Percentiles rank a stretch among this genome's conserved stretches.
Conservation (phyloP, 2,329 filamentous ascomycete species). For the Colletotrichum coccodes region DNA sequence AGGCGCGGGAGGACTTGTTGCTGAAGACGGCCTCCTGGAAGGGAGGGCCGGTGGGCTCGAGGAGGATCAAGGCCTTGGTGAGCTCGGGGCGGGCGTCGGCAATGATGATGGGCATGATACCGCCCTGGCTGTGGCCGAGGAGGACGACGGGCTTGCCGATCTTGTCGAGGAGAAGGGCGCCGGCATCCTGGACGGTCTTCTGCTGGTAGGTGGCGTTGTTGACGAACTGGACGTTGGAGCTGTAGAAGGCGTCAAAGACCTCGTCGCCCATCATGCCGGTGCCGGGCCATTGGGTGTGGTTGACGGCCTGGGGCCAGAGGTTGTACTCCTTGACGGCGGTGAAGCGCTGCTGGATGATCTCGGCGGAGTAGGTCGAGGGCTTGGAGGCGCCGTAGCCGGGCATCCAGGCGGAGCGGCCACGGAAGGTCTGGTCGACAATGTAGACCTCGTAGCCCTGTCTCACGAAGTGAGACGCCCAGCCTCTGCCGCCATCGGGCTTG, state of each 20-base stretch:
- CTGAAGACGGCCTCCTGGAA: constrained; percentile 54
- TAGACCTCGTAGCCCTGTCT: constrained; percentile 57
- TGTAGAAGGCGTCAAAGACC: constrained; percentile 53
- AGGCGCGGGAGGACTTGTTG: constrained; percentile 47
- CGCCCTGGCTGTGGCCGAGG: constrained; percentile 58
- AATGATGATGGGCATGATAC: constrained; percentile 51
- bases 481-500: constrained; percentile 56
- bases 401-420: constrained; percentile 55
- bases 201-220: constrained; percentile 47
- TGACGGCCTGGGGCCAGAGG: constrained; percentile 50
- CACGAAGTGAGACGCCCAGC: constrained; percentile 60
- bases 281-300: constrained; percentile 56
- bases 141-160: constrained; percentile 53
- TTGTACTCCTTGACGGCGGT: constrained; percentile 45
- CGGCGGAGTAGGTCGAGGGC: constrained; percentile 42
- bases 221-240: constrained; percentile 50
- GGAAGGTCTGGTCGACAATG: constrained; percentile 56
- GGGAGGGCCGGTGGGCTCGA: constrained; percentile 59
- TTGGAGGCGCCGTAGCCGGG: constrained; percentile 41
- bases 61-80: constrained; percentile 50
- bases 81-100: constrained; percentile 53
- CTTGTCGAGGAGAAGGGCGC: constrained; percentile 52
- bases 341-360: constrained; percentile 49
- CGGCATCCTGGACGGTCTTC: constrained; percentile 47
- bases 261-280: constrained; percentile 49